Conservation (phyloP, 148 eudicot genomes). For the Pharnaceum exiguum region DNA sequence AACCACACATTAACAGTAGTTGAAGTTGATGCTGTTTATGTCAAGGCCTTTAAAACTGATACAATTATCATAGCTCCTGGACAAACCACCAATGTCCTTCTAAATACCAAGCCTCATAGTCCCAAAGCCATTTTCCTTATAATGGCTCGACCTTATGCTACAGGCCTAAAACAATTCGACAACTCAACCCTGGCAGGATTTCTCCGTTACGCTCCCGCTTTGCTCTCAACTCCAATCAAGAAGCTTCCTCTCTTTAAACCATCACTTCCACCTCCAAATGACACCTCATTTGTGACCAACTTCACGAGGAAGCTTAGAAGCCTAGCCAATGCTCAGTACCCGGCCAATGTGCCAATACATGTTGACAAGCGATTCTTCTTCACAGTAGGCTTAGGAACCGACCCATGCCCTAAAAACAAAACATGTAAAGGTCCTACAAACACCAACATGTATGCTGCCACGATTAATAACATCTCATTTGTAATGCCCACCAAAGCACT, state of each 20-base stretch:
- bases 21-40: slow-evolving; percentile 46
- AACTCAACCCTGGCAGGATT: slow-evolving; percentile 49
- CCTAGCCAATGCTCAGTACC: slow-evolving; percentile 34
- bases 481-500: slow-evolving; percentile 37
- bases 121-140: slow-evolving; percentile 37
- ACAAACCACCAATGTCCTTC: slow-evolving; percentile 44
- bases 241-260: slow-evolving; percentile 31
- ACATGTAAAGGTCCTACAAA: slow-evolving; percentile 42
- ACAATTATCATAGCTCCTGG: slow-evolving; percentile 43
- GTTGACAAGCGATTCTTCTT: slow-evolving; percentile 37
- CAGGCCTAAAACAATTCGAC: slow-evolving; percentile 43
- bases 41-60: slow-evolving; percentile 43
- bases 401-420: slow-evolving; percentile 35
- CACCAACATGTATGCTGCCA: slow-evolving; percentile 35
- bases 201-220: slow-evolving; percentile 29
- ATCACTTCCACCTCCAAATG: slow-evolving; percentile 29
- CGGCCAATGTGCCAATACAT: slow-evolving; percentile 39
- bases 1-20: slow-evolving; percentile 50
- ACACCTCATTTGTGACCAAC: slow-evolving; percentile 34
- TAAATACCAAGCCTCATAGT: slow-evolving; percentile 28
- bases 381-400: slow-evolving; percentile 46
- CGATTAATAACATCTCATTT: slow-evolving; percentile 42
- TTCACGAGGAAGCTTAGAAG: slow-evolving; percentile 32
- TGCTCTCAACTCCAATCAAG: not conserved
- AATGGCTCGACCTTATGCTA: slow-evolving; percentile 43